These are phyloP conservation scores for Symbiodinium natans DNA, from an alignment of 73 alveolate species.

Conservation along the genomic window DNA sequence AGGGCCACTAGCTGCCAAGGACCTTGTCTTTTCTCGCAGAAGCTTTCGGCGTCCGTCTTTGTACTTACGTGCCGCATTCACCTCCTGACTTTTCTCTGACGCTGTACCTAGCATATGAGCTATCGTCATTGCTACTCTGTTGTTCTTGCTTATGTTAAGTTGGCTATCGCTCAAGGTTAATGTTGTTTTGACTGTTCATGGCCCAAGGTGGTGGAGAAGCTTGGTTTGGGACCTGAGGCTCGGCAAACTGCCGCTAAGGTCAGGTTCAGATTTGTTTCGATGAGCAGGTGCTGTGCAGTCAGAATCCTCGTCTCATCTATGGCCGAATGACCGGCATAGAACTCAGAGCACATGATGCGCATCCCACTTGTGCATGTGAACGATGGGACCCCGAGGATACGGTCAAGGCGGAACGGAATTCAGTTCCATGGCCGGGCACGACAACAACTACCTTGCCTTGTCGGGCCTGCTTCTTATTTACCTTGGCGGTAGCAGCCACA, in stretches of 20 bases:
- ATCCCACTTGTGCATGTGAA: neutral
- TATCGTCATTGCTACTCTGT: too few species aligned
- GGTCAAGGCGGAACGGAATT: constrained; percentile 94
- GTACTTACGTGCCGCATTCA: too few species aligned
- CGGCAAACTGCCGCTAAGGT: neutral
- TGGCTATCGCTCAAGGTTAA: too few species aligned
- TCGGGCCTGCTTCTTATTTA: constrained; percentile 46
- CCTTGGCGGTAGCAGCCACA: too few species aligned
- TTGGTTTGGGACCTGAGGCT: constrained; percentile 94
- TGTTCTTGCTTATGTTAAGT: too few species aligned
- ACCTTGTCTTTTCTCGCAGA: too few species aligned
- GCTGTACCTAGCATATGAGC: too few species aligned
- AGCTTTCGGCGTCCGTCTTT: too few species aligned
- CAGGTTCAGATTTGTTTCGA: neutral
- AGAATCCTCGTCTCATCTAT: constrained; percentile 73
- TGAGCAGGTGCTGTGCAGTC: constrained; percentile 60
- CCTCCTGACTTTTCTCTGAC: too few species aligned
- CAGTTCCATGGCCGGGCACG: constrained; percentile 95
- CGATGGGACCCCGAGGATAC: constrained; percentile 20
- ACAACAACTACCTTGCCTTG: constrained; percentile 95
- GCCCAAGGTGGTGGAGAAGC: constrained; percentile 95
- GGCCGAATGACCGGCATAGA: constrained; percentile 94
- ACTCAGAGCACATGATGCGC: neutral
- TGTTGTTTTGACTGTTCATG: too few species aligned
- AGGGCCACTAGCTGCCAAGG: too few species aligned